These are phyloP conservation scores for Colletotrichum liaoningense DNA, from an alignment of 2,329 filamentous ascomycete species.

Conservation along the genomic window DNA sequence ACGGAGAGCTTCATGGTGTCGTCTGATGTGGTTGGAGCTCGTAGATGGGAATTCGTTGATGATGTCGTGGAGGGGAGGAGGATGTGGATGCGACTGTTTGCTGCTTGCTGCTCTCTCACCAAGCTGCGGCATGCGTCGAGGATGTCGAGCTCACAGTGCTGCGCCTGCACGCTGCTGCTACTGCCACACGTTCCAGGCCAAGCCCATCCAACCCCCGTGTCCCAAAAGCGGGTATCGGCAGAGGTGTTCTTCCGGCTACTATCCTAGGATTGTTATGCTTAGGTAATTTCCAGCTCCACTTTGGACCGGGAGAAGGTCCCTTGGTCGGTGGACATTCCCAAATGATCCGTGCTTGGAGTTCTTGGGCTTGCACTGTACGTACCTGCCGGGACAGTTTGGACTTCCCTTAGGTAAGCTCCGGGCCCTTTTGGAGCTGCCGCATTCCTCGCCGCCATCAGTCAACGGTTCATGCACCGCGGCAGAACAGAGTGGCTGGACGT, in stretches of 20 bases:
- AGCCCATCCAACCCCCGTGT: background rate
- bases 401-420: too few relatives aligned
- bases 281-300: too few relatives aligned
- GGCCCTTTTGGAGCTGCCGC: background rate
- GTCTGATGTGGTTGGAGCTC: slow-evolving; percentile 1
- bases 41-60: slow-evolving; percentile 7
- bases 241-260: background rate
- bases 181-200: background rate
- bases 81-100: slow-evolving; percentile 29
- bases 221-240: background rate
- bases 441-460: background rate
- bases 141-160: slow-evolving; percentile 19
- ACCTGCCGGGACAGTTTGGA: too few relatives aligned
- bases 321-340: too few relatives aligned
- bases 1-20: slow-evolving; percentile 56
- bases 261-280: too few relatives aligned
- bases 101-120: slow-evolving; percentile 26
- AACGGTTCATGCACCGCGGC: background rate
- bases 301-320: background rate
- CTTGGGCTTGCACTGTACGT: too few relatives aligned
- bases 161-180: background rate
- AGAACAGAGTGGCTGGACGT: background rate
- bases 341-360: background rate
- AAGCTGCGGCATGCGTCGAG: slow-evolving; percentile 26
- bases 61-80: background rate